These are phyloP conservation scores for Ramaria rubella DNA, from an alignment of 768 basidiomycete genomes.

Conservation along the genomic window DNA sequence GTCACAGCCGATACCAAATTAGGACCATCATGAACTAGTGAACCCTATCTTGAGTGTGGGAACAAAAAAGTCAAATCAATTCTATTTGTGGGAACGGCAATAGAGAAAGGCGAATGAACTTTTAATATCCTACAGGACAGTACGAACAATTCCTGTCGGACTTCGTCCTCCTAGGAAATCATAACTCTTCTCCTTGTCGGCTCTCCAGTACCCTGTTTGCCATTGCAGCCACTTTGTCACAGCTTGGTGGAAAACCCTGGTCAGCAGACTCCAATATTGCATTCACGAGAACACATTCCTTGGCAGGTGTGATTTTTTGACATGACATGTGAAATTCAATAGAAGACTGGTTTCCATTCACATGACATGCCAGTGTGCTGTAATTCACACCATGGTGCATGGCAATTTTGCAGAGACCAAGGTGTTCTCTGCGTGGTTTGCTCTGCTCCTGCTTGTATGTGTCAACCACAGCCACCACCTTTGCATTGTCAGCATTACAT, in stretches of 20 bases:
- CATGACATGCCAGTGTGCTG: conserved; percentile 6
- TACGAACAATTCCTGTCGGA: no score
- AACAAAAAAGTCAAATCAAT: no score
- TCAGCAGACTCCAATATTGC: conserved; percentile 14
- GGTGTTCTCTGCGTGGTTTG: neutral
- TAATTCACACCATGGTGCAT: neutral
- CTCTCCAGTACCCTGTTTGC: conserved; percentile 22
- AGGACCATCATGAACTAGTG: no score
- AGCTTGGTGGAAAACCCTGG: conserved; percentile 31
- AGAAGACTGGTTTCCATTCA: conserved; percentile 17
- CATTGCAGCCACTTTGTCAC: conserved; percentile 27
- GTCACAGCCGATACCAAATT: no score
- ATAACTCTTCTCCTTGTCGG: conserved; percentile 6
- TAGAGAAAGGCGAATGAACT: no score
- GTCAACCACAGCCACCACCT: neutral
- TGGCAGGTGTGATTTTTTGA: conserved; percentile 21
- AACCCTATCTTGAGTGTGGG: no score
- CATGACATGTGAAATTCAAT: conserved; percentile 21
- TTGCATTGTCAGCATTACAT: neutral
- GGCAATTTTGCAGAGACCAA: neutral
- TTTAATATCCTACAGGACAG: no score
- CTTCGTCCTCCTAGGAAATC: no score
- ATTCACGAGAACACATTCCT: conserved; percentile 15
- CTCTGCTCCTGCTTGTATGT: neutral
- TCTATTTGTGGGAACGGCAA: no score